phyloP scores from a whole-genome alignment of 306 rosid species.

The Trifolium subterraneum region DNA sequence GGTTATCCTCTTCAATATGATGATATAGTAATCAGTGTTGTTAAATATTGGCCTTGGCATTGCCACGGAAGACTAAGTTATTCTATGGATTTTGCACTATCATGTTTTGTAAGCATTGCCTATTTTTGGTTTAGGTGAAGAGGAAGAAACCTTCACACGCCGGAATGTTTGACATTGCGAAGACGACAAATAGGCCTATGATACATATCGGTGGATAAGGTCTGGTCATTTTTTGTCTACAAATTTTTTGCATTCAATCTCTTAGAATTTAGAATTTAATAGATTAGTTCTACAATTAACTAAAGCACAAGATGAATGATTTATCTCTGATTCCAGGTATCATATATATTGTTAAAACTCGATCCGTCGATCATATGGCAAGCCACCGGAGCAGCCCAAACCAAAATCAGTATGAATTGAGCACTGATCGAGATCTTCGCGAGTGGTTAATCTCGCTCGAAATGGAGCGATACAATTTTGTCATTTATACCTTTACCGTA shows the following conservation, averaged over 20 bases:
- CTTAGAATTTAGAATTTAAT: not conserved
- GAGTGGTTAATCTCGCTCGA: not conserved
- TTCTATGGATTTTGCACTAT: not conserved
- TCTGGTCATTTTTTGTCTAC: slow-evolving; percentile 6
- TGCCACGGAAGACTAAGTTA: not conserved
- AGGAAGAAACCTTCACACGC: slow-evolving; percentile 96
- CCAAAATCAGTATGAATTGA: slow-evolving; percentile 10
- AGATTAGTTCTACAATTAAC: slow-evolving; percentile 13
- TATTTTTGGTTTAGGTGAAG: slow-evolving; percentile 67
- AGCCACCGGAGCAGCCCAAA: not conserved
- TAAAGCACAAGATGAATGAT: not conserved
- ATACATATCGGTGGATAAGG: slow-evolving; percentile 94
- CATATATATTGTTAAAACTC: not conserved
- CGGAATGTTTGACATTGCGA: slow-evolving; percentile 91
- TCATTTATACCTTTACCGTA: not conserved
- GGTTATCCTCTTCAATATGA: slow-evolving; percentile 10
- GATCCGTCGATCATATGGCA: not conserved
- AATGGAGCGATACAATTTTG: not conserved
- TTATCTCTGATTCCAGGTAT: slow-evolving; percentile 37
- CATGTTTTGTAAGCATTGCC: slow-evolving; percentile 18
- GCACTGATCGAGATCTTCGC: slow-evolving; percentile 2
- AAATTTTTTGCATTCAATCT: slow-evolving; percentile 18
- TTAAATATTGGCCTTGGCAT: no score
- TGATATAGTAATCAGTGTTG: not conserved
- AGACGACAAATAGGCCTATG: slow-evolving; percentile 95